These are phyloP conservation scores for Fusarium papillatum DNA, from an alignment of 2,329 filamentous ascomycete genomes.

Conservation along the genomic window DNA sequence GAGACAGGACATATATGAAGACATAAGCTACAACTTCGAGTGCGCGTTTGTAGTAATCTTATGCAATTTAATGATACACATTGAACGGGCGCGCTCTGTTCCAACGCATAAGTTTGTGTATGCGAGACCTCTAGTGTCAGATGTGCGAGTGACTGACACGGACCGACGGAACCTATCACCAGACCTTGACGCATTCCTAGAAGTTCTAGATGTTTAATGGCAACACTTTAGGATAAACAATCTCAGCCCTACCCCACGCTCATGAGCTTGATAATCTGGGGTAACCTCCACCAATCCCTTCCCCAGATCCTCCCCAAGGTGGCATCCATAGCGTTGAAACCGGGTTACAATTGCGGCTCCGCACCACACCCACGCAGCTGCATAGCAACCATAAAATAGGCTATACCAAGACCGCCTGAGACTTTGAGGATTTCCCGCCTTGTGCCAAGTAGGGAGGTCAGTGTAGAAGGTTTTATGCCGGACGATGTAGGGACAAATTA, in stretches of 20 bases:
- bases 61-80: no score
- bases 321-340: neutral
- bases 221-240: neutral
- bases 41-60: no score
- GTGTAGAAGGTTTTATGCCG: no score
- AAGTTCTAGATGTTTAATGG: neutral
- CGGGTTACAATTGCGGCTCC: neutral
- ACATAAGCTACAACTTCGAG: no score
- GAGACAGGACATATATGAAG: no score
- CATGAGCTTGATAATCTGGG: neutral
- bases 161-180: neutral
- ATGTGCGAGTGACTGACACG: neutral
- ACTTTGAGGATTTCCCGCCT: no score
- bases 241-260: constrained; percentile 2
- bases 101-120: neutral
- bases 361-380: neutral
- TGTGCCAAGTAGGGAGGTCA: neutral
- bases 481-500: no score
- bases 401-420: neutral
- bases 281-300: neutral
- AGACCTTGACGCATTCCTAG: neutral
- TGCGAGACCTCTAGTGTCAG: neutral
- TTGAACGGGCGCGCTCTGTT: no score
- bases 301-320: neutral
- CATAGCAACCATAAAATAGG: neutral